Evolutionary conservation across 2,329 filamentous ascomycete genomes (phyloP).

Genomic region (Apiospora malaysiana): DNA sequence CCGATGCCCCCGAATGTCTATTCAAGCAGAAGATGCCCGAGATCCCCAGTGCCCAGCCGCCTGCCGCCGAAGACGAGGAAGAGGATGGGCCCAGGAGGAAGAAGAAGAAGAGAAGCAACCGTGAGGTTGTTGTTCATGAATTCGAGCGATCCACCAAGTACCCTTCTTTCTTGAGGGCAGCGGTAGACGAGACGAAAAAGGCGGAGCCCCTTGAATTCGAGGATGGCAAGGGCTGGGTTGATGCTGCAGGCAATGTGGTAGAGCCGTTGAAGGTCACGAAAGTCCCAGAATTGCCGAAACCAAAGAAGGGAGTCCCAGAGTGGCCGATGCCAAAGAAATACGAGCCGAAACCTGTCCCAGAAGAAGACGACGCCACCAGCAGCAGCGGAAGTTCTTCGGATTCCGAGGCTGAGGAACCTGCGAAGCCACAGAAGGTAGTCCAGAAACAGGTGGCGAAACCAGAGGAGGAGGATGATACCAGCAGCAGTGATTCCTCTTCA

Average conservation of each 20-base stretch:
- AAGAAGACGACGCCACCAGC: conserved; percentile 36
- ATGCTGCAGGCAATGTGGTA: conserved; percentile 77
- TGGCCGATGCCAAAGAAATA: conserved; percentile 22
- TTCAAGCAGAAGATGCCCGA: conserved; percentile 80
- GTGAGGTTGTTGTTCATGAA: conserved; percentile 79
- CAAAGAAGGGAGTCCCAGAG: conserved; percentile 23
- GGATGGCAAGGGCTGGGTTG: conserved; percentile 88
- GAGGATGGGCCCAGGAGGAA: conserved; percentile 60
- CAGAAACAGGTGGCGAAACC: neutral
- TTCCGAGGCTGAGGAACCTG: conserved; percentile 33
- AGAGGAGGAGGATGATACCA: conserved; percentile 31
- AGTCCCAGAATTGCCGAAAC: conserved; percentile 35
- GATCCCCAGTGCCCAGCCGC: conserved; percentile 45
- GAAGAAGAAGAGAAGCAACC: conserved; percentile 62
- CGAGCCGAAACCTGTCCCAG: conserved; percentile 28
- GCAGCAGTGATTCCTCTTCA: conserved; percentile 44
- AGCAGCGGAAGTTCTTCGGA: conserved; percentile 43
- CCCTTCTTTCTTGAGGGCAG: conserved; percentile 77
- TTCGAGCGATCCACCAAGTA: conserved; percentile 86
- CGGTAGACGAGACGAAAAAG: conserved; percentile 44
- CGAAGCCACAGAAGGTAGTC: neutral
- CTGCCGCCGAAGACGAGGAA: conserved; percentile 48
- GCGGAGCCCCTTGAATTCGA: conserved; percentile 69
- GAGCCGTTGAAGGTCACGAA: conserved; percentile 59
- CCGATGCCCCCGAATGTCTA: conserved; percentile 78